Evolutionary conservation across 192 early-diverging fungal species (phyloP).

Genomic region (Dissophora globulifera): DNA sequence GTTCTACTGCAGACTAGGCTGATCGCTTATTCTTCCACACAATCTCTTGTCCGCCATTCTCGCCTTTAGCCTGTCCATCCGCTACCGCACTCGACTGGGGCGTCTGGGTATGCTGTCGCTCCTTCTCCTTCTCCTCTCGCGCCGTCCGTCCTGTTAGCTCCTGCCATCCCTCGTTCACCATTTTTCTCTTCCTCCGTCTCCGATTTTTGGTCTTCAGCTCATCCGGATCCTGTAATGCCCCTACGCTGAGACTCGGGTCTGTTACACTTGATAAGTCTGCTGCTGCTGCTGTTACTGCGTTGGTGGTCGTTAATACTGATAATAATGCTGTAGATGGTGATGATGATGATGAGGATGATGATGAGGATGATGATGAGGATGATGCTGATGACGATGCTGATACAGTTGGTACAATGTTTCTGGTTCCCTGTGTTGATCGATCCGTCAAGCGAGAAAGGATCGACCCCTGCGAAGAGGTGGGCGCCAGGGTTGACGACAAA

Average conservation of each 20-base stretch:
- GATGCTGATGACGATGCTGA: not conserved
- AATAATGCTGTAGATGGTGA: not conserved
- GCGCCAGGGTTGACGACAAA: not conserved
- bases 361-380: not conserved
- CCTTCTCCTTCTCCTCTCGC: constrained; percentile 39
- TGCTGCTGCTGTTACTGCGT: too few species aligned
- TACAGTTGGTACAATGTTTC: too few species aligned
- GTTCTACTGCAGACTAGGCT: too few species aligned
- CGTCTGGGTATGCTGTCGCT: constrained; percentile 7
- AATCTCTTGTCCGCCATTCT: constrained; percentile 50
- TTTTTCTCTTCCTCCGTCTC: constrained; percentile 47
- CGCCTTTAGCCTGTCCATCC: constrained; percentile 7
- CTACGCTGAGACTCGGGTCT: not conserved
- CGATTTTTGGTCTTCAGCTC: constrained; percentile 22
- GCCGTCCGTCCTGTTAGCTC: constrained; percentile 49
- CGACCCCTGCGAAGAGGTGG: constrained; percentile 37
- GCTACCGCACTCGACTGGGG: not conserved
- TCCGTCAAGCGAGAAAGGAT: constrained; percentile 41
- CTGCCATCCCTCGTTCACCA: constrained; percentile 53
- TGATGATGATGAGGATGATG: not conserved
- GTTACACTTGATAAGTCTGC: too few species aligned
- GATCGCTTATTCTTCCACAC: constrained; percentile 42
- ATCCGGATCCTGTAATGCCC: not conserved
- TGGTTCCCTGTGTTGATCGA: not conserved
- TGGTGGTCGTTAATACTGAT: not conserved